phyloP scores from a whole-genome alignment of 129 eudicot genomes.

The sunflower (Helianthus annuus) region DNA sequence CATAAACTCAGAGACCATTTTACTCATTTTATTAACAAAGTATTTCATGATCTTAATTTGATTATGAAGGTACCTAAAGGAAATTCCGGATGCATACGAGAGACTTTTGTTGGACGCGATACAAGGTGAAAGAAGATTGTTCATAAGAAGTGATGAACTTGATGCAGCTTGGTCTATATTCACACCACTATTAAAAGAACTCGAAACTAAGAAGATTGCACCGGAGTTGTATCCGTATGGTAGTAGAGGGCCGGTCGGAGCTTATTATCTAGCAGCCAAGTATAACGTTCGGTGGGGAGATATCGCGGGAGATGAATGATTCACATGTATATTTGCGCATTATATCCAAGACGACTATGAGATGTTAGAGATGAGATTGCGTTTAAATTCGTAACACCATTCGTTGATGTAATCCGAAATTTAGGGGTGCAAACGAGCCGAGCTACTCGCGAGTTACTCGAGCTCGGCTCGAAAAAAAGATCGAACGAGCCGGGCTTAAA shows the following conservation, averaged over 20 bases:
- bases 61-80: slow-evolving; percentile 60
- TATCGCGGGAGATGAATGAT: slow-evolving; percentile 60
- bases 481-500: too few species aligned
- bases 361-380: too few species aligned
- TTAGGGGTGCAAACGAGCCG: too few species aligned
- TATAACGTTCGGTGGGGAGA: slow-evolving; percentile 94
- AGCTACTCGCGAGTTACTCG: too few species aligned
- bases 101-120: slow-evolving; percentile 82
- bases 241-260: slow-evolving; percentile 94
- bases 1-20: too few species aligned
- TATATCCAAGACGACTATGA: too few species aligned
- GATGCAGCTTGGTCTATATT: slow-evolving; percentile 95
- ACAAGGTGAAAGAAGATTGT: slow-evolving; percentile 83
- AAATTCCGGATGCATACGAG: slow-evolving; percentile 91
- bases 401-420: too few species aligned
- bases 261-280: slow-evolving; percentile 92
- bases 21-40: neutral
- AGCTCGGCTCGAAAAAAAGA: too few species aligned
- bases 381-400: too few species aligned
- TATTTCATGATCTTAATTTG: neutral
- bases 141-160: slow-evolving; percentile 92
- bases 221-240: slow-evolving; percentile 95
- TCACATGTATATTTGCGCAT: neutral
- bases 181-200: slow-evolving; percentile 75
- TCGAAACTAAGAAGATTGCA: slow-evolving; percentile 70